Percentiles rank a stretch among this genome's conserved stretches.
Conservation (phyloP, 768 basidiomycete genomes). For the Rhodosporidiobolus sp. region DNA sequence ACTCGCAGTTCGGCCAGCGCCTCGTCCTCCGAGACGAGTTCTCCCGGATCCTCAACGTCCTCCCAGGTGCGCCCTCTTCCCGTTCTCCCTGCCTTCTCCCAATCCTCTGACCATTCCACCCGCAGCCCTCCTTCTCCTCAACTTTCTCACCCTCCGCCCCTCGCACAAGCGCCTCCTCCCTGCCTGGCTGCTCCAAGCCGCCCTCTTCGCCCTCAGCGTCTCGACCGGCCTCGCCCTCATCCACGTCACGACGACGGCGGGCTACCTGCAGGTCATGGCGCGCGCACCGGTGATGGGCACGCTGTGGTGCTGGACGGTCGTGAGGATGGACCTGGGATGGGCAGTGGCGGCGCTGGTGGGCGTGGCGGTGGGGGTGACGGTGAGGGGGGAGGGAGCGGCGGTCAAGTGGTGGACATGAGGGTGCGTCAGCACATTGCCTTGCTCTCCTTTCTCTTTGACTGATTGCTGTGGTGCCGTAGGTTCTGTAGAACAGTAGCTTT, state of each 20-base stretch:
- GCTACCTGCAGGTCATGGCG: slow-evolving; percentile 30
- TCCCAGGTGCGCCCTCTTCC: slow-evolving; percentile 8
- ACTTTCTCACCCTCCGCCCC: slow-evolving; percentile 21
- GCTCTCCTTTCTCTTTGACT: no score
- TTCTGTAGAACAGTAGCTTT: no score
- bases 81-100: neutral
- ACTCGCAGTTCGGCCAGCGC: slow-evolving; percentile 30
- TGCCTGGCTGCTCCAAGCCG: neutral
- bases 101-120: neutral
- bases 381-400: neutral
- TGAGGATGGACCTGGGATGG: slow-evolving; percentile 33
- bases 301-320: slow-evolving; percentile 38
- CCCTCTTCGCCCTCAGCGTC: slow-evolving; percentile 27
- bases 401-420: no score
- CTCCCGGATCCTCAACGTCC: slow-evolving; percentile 20
- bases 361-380: slow-evolving; percentile 19
- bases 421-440: no score
- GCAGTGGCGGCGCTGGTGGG: slow-evolving; percentile 7
- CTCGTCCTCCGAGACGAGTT: slow-evolving; percentile 13
- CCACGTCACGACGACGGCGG: slow-evolving; percentile 21
- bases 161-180: slow-evolving; percentile 10
- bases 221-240: slow-evolving; percentile 23
- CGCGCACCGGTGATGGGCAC: slow-evolving; percentile 25
- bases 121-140: slow-evolving; percentile 33
- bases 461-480: no score